Percentiles rank a stretch among this genome's conserved stretches.
These are phyloP conservation scores for Exophiala mesophila DNA, from an alignment of 2,329 filamentous ascomycete species.

Conservation along the genomic window DNA sequence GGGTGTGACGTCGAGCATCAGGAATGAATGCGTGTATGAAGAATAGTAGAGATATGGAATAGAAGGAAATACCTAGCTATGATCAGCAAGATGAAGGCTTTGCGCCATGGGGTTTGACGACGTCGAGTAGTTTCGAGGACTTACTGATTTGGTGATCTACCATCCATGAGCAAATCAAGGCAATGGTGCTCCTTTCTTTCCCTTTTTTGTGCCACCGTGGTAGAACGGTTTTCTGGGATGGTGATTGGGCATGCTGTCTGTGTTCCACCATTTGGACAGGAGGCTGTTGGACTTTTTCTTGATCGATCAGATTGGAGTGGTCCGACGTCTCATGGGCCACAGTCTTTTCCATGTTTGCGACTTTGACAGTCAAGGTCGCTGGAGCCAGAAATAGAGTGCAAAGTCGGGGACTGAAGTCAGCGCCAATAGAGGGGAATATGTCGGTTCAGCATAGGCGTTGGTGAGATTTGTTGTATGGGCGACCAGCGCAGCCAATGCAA, in stretches of 20 bases:
- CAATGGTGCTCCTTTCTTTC: constrained; percentile 26
- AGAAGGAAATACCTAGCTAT: constrained; percentile 69
- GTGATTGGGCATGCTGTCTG: constrained; percentile 22
- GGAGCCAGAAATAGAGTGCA: no score
- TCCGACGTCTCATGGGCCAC: constrained; percentile 5
- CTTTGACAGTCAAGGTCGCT: constrained; percentile 1
- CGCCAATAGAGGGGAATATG: background rate
- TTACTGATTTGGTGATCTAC: constrained; percentile 29
- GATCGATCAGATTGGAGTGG: constrained; percentile 8
- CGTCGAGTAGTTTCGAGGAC: constrained; percentile 1
- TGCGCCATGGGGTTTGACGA: background rate
- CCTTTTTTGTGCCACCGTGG: constrained; percentile 25
- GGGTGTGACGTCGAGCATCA: constrained; percentile 69
- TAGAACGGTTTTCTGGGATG: constrained; percentile 27
- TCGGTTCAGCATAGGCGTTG: background rate
- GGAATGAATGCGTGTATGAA: constrained; percentile 80
- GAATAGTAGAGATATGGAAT: constrained; percentile 75
- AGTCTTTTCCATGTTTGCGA: background rate
- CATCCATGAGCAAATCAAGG: constrained; percentile 24
- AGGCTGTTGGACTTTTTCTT: constrained; percentile 18
- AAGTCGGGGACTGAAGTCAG: background rate
- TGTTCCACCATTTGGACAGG: constrained; percentile 4
- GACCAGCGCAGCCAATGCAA: constrained; percentile 20
- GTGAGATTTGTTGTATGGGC: constrained; percentile 7
- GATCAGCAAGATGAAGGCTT: constrained; percentile 4